Base-by-base conservation (phyloP, 1,284 basidiomycete species). In the Gastroboletus turbinatus region DNA sequence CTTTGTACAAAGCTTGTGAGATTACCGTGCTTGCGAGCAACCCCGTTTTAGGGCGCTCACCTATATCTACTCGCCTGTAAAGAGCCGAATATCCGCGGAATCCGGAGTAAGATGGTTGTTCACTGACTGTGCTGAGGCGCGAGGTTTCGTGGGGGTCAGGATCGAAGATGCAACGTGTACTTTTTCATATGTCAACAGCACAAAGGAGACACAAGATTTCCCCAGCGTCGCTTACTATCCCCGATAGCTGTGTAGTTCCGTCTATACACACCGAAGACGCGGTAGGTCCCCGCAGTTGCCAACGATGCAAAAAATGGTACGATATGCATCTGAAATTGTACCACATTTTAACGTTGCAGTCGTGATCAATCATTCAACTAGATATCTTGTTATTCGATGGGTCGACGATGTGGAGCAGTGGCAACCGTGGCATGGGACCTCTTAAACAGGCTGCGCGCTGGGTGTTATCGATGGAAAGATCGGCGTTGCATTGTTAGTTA, bases 1-100 rank as follows among this genome's bases (percentile, higher is more conserved):
- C 2, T 7, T 42, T 36, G n/a, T n/a, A n/a, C 42, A 36, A 30
- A 36, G 32, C 19, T 35, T 42, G 30, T 38, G 44, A 23, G 23
- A 48, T 19, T 32, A 19, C 16, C 46, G 23, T 44, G 42, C 16
- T 10, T 43, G 16, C 21, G 39, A 46, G 11, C 8, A 33, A 36
- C 25, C n/a, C 23, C 14, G 3, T 40, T 36, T 21, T 29, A 35
- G 13, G 47, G n/a, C 17, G 27, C 13, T 46, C 25, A 21, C 43
- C 13, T 21, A 36, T 13, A 45, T n/a, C 14, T 9, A 4, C n/a
- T 21, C 5, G 5, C 14, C 19, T 42, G 14, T 8, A 42, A 42
- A 16, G 14, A 42, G 13, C 38, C 42, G 40, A 45, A 16, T 14
- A 23, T 36, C 49, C 60, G 52, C 58, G 57, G 52, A 25, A 25